Conservation (phyloP, 768 basidiomycete species). For the Tephrocybe sp. region DNA sequence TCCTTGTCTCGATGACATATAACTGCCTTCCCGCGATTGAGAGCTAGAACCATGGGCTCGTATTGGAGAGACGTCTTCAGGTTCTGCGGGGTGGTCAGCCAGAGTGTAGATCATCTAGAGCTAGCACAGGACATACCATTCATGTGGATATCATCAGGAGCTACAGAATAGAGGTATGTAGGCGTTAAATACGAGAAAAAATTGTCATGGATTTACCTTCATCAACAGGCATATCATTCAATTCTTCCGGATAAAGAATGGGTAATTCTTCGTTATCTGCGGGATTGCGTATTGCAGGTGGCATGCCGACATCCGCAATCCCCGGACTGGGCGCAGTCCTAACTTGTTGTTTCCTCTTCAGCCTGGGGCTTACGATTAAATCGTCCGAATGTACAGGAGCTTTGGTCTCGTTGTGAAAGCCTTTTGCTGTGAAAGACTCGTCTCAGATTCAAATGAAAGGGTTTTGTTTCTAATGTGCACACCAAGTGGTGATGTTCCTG, state of each 20-base stretch:
- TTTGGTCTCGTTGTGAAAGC: neutral
- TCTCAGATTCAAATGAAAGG: no score
- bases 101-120: neutral
- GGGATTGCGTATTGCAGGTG: no score
- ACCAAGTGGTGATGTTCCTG: neutral
- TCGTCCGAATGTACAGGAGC: neutral
- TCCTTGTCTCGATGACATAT: conserved; percentile 5
- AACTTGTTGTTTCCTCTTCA: conserved; percentile 3
- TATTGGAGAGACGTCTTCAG: neutral
- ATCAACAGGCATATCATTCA: neutral
- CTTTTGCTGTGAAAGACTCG: no score
- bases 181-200: neutral
- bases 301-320: neutral
- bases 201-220: conserved; percentile 1
- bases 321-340: neutral
- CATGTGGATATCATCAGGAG: neutral
- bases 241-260: neutral
- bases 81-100: neutral
- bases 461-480: neutral
- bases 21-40: neutral
- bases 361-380: neutral
- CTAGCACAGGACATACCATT: neutral
- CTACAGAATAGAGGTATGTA: neutral
- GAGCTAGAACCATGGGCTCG: neutral
- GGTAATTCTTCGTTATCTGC: no score